Conservation (phyloP, 208 protist species). For the Acanthamoeba castellanii region DNA sequence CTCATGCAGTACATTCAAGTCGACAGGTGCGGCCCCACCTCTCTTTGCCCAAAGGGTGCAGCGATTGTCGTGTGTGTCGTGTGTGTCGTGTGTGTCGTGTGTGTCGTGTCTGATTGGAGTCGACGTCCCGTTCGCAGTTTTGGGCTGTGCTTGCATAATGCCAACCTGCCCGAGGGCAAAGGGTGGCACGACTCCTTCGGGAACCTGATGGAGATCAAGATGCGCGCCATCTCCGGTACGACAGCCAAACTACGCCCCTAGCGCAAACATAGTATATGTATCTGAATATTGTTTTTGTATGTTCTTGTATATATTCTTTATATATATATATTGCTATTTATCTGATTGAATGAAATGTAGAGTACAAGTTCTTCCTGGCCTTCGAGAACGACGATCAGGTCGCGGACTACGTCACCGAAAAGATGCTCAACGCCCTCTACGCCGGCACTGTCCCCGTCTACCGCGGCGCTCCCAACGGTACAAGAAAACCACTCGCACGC, state of each 20-base stretch:
- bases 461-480: conserved; percentile 82
- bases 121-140: not conserved
- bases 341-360: too few relatives aligned
- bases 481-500: not conserved
- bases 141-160: conserved; percentile 59
- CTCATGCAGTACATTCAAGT: conserved; percentile 67
- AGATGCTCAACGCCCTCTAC: conserved; percentile 70
- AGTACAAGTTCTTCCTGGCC: conserved; percentile 82
- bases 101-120: not conserved
- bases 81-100: too few relatives aligned
- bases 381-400: conserved; percentile 78
- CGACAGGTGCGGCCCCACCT: conserved; percentile 28
- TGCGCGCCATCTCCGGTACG: conserved; percentile 17
- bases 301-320: not conserved
- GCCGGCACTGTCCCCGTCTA: conserved; percentile 79
- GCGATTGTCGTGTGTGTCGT: too few relatives aligned
- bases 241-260: not conserved
- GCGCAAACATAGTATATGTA: too few relatives aligned
- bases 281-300: not conserved
- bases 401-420: conserved; percentile 80
- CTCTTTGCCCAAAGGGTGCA: not conserved
- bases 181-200: conserved; percentile 55
- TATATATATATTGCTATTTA: not conserved
- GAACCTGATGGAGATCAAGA: conserved; percentile 68
- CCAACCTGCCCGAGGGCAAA: conserved; percentile 9